Conservation (phyloP, 345 rosid species). For the Bruguiera parviflora region DNA sequence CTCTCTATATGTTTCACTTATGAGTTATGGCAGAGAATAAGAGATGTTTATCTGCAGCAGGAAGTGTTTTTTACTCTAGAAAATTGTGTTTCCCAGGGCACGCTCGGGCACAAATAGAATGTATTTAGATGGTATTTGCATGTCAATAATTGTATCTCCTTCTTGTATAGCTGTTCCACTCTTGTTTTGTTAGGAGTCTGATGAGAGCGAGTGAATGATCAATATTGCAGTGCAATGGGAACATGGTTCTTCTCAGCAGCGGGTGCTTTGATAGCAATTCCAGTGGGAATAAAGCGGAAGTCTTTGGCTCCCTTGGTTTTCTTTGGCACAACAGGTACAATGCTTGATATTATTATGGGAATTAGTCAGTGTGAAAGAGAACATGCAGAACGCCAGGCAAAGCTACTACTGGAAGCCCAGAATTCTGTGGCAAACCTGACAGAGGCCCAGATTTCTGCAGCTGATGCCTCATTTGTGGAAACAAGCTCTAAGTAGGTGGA, state of each 20-base stretch:
- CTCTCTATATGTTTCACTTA: too few species aligned
- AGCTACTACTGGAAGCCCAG: conserved; percentile 65
- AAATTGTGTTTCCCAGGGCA: not conserved
- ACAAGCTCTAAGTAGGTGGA: conserved; percentile 5
- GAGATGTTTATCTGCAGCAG: too few species aligned
- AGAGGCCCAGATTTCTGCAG: conserved; percentile 54
- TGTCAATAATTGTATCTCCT: not conserved
- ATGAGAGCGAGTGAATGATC: conserved; percentile 8
- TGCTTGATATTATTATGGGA: conserved; percentile 91
- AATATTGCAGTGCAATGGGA: conserved; percentile 70
- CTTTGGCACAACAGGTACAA: conserved; percentile 95
- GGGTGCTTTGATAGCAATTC: conserved; percentile 87
- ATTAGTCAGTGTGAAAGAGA: conserved; percentile 90
- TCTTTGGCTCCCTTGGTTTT: conserved; percentile 86
- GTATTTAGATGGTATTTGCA: not conserved
- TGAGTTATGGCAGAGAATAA: too few species aligned
- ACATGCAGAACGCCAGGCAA: conserved; percentile 91
- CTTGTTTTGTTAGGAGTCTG: not conserved
- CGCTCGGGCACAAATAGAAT: not conserved
- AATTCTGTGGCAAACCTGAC: conserved; percentile 31
- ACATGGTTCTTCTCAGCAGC: conserved; percentile 90
- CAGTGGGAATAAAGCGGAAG: conserved; percentile 84
- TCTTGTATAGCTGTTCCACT: not conserved
- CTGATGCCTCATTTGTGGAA: conserved; percentile 23
- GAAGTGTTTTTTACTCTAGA: not conserved